Evolutionary conservation across 345 rosid genomes (phyloP).

Genomic region (Populus tremula): DNA sequence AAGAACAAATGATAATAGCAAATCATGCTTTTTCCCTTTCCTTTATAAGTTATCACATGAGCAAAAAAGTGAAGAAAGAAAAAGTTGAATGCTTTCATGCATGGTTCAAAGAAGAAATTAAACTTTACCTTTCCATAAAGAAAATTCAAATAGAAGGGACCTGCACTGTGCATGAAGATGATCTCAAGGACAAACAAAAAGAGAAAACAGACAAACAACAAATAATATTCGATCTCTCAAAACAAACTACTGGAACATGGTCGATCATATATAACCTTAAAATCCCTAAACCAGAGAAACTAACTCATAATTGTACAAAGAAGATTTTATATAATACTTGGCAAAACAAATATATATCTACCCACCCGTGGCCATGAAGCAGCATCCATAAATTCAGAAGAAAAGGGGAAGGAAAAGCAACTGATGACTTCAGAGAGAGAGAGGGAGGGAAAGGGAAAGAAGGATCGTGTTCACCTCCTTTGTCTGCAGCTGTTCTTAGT

Average conservation of each 20-base stretch:
- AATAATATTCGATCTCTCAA: slow-evolving; percentile 4
- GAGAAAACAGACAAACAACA: slow-evolving; percentile 1
- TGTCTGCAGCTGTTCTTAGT: slow-evolving; percentile 48
- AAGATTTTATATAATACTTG: neutral
- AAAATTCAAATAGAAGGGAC: slow-evolving; percentile 15
- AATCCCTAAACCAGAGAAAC: slow-evolving; percentile 5
- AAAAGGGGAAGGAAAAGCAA: slow-evolving; percentile 33
- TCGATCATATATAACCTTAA: slow-evolving; percentile 8
- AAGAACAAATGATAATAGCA: slow-evolving; percentile 24
- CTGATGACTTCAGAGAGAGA: slow-evolving; percentile 50
- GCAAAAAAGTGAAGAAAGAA: slow-evolving; percentile 11
- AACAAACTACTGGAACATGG: slow-evolving; percentile 5
- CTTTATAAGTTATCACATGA: slow-evolving; percentile 12
- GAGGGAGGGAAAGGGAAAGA: slow-evolving; percentile 19
- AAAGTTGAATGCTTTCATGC: slow-evolving; percentile 15
- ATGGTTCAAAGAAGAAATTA: slow-evolving; percentile 23
- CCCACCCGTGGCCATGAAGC: slow-evolving; percentile 49
- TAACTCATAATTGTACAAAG: neutral
- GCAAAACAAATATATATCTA: slow-evolving; percentile 5
- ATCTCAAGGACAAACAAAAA: slow-evolving; percentile 7
- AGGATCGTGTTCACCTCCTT: slow-evolving; percentile 36
- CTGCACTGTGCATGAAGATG: slow-evolving; percentile 27
- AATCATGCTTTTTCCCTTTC: slow-evolving; percentile 17
- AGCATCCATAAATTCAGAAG: slow-evolving; percentile 47
- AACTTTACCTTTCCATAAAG: slow-evolving; percentile 23